phyloP scores from a whole-genome alignment of 2,329 filamentous ascomycete species.

The Knufia fluminis region DNA sequence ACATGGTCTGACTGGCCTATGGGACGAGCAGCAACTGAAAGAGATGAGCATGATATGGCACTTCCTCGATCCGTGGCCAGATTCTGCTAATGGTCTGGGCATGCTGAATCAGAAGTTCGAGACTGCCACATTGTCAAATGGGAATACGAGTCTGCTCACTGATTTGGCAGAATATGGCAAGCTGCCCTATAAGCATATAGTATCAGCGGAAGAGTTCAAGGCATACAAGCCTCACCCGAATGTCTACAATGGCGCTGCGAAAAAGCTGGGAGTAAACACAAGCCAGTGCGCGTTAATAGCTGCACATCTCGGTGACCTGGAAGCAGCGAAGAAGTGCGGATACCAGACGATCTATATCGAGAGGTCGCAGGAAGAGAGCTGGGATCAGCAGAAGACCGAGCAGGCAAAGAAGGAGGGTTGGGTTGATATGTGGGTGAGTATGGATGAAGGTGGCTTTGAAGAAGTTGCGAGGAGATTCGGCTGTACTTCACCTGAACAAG shows the following conservation, averaged over 20 bases:
- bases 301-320: conserved; percentile 61
- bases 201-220: conserved; percentile 61
- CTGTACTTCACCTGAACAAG: conserved; percentile 1
- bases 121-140: conserved; percentile 65
- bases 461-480: conserved; percentile 44
- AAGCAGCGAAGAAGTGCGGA: conserved; percentile 55
- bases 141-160: conserved; percentile 55
- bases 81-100: conserved; percentile 48
- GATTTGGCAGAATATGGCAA: conserved; percentile 53
- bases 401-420: conserved; percentile 47
- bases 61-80: conserved; percentile 58
- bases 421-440: conserved; percentile 54
- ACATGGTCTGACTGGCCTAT: conserved; percentile 51
- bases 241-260: conserved; percentile 59
- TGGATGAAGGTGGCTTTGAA: conserved; percentile 43
- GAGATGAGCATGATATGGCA: conserved; percentile 64
- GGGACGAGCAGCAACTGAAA: conserved; percentile 52
- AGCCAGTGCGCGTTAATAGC: conserved; percentile 66
- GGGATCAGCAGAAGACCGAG: conserved; percentile 42
- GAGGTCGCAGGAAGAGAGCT: conserved; percentile 56
- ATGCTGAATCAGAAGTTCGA: conserved; percentile 47
- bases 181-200: conserved; percentile 53
- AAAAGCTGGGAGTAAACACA: conserved; percentile 47
- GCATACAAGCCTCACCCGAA: conserved; percentile 64
- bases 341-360: conserved; percentile 67